Conservation (phyloP, 768 basidiomycete species). For the Tulasnella sp. region DNA sequence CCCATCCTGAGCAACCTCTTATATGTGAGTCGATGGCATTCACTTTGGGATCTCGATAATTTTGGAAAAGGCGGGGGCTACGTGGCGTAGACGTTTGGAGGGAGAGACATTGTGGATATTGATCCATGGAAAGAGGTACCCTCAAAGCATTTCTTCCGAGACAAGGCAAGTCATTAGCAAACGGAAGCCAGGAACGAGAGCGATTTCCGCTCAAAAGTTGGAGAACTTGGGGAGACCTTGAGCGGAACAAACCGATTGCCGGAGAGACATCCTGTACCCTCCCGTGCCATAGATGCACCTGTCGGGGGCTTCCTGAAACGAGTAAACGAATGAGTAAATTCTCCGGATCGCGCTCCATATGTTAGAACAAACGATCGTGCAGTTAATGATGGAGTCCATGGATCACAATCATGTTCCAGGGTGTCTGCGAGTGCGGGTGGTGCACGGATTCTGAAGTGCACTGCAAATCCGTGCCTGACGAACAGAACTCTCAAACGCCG, state of each 20-base stretch:
- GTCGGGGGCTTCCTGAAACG: too few relatives aligned
- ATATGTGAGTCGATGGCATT: not conserved
- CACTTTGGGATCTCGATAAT: not conserved
- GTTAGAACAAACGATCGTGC: too few relatives aligned
- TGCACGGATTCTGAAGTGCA: too few relatives aligned
- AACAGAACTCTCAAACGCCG: too few relatives aligned
- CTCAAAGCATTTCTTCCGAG: not conserved
- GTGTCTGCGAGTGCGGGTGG: not conserved
- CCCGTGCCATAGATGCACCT: not conserved
- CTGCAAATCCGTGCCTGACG: too few relatives aligned
- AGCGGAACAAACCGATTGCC: not conserved
- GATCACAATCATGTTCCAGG: not conserved
- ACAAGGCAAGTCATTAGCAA: not conserved
- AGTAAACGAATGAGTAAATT: too few relatives aligned
- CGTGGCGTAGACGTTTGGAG: not conserved
- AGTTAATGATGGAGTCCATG: too few relatives aligned
- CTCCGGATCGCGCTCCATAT: too few relatives aligned
- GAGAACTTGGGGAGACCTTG: not conserved
- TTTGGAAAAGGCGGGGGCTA: not conserved
- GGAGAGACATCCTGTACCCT: not conserved
- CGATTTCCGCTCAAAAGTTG: not conserved
- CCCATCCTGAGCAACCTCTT: not conserved
- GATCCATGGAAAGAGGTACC: not conserved
- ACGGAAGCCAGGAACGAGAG: not conserved
- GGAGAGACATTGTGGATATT: not conserved